A percentile compares a stretch with the other conserved stretches of the same genome.
phyloP scores from a whole-genome alignment of 169 alveolate species.

The Eimeria sp. region DNA sequence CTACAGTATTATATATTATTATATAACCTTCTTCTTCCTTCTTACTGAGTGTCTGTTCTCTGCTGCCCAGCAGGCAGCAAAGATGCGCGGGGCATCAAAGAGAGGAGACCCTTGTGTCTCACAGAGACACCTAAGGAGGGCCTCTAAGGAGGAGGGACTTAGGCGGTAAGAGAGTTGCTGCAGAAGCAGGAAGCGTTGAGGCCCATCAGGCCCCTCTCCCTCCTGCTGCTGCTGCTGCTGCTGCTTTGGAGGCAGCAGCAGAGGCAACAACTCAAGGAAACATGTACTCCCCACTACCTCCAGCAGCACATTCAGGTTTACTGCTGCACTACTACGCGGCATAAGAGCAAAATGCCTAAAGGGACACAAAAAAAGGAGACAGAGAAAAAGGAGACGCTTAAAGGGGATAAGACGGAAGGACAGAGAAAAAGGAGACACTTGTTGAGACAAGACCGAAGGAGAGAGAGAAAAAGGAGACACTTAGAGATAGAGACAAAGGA shows the following conservation, averaged over 20 bases:
- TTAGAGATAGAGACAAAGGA: neutral
- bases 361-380: neutral
- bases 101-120: constrained; percentile 13
- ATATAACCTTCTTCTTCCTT: neutral
- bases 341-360: constrained; percentile 29
- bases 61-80: constrained; percentile 57
- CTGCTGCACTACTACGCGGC: constrained; percentile 55
- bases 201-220: neutral
- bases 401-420: neutral
- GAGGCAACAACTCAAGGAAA: neutral
- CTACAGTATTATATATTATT: too few relatives aligned
- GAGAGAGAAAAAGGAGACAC: too few relatives aligned
- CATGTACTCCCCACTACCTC: neutral
- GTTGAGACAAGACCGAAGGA: neutral
- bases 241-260: constrained; percentile 38
- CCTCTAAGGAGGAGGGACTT: neutral
- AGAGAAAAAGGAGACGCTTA: neutral
- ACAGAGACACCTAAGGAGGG: constrained; percentile 1
- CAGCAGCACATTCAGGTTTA: neutral
- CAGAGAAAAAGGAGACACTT: neutral
- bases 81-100: constrained; percentile 2
- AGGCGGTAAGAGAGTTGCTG: constrained; percentile 34
- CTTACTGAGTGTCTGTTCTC: neutral
- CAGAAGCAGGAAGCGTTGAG: neutral
- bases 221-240: constrained; percentile 22